Evolutionary conservation across 139 green algal species (phyloP), one percentile per base, ranked within the genome.

Genomic region (Chlamydomonas sp.): DNA sequence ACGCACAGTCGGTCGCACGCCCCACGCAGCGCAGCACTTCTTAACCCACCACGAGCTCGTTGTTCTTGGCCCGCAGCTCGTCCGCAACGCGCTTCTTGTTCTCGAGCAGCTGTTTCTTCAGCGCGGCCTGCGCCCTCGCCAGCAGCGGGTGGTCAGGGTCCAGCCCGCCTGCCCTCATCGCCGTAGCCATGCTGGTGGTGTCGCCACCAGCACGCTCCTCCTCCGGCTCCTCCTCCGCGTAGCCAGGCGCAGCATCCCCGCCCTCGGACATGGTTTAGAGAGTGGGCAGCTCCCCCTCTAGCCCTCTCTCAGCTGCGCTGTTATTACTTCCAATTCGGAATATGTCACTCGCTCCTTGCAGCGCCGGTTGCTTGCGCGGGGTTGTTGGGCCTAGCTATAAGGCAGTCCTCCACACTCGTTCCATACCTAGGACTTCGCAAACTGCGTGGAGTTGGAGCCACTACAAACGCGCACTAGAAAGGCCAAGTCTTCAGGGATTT

Each of bases 81-180:
- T 89, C 84, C 36, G 91, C 59, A 26, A 94, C 37, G 0, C 84
- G 78, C 48, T 71, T 54, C 35, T 85, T 73, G 33, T 81, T 80
- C 0, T 81, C 79, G 24, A 79, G 13, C 8, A 97, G 82, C 81
- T 97, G 91, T 58, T 79, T 73, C 28, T 74, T 78, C 16, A 97
- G 79, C 1, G 87, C 88, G 2, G 82, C 72, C 72, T 97, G 91
- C 0, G 90, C 91, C 13, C 89, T 73, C 35, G 73, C 78, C 67
- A 97, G 83, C 70, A 96, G 74, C 2, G 90, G 90, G 69, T 97
- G 85, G 48, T 94, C 82, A 2, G 91, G 80, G 35, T 81, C 35
- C 73, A 90, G 35, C 3, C 36, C 62, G 6, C 35, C 62, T 13
- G 26, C 54, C 8, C n/a, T 30, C 20, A 66, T 61, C 16, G 8